These are phyloP conservation scores for Monosporozyma aerobia DNA, from an alignment of 805 yeast genomes.

Conservation along the genomic window DNA sequence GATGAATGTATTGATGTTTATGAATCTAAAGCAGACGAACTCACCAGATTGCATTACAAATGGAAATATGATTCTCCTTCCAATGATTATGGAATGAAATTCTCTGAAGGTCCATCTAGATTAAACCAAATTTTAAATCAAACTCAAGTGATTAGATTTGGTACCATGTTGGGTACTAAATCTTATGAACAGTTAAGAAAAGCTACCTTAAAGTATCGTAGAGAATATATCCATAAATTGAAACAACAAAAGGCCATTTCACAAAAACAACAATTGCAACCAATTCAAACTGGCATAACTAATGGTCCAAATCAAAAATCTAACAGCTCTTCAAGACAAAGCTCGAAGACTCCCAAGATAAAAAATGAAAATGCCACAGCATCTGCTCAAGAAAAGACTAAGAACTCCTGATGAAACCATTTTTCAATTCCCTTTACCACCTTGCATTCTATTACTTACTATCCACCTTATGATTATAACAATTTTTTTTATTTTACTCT, in stretches of 20 bases:
- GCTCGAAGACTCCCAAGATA: constrained; percentile 1
- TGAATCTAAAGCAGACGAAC: constrained; percentile 37
- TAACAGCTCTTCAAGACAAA: not conserved
- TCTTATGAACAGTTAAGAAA: constrained; percentile 74
- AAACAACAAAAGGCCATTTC: constrained; percentile 26
- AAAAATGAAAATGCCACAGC: constrained; percentile 3
- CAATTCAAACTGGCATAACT: not conserved
- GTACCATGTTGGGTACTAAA: constrained; percentile 81
- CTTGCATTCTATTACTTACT: not conserved
- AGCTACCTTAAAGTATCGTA: constrained; percentile 57
- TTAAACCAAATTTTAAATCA: constrained; percentile 75
- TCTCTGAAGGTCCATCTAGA: constrained; percentile 70
- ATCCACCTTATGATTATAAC: not conserved
- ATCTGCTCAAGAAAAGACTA: constrained; percentile 1
- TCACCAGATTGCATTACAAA: constrained; percentile 45
- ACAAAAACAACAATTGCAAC: constrained; percentile 13
- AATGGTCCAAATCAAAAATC: not conserved
- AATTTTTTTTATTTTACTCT: not conserved
- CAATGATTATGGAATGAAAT: constrained; percentile 37
- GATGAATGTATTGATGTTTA: constrained; percentile 34
- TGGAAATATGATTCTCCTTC: constrained; percentile 63
- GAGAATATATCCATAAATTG: constrained; percentile 38
- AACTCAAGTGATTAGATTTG: constrained; percentile 84
- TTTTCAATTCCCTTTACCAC: not conserved
- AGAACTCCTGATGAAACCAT: not conserved